Evolutionary conservation across 2,329 filamentous ascomycete species (phyloP).

Genomic region (Bipolaris bicolor): DNA sequence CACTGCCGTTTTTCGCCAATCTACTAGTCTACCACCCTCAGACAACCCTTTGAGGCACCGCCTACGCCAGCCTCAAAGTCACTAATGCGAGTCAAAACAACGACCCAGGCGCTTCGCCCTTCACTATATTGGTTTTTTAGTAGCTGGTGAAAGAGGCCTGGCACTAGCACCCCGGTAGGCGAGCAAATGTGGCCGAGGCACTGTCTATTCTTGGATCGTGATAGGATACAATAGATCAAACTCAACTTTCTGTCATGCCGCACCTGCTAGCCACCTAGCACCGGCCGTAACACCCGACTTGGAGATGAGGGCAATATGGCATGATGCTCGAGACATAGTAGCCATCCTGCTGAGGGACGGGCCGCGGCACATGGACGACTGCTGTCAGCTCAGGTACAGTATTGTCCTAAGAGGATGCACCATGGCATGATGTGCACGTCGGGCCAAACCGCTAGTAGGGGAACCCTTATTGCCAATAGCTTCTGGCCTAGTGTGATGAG

Average conservation of each 20-base stretch:
- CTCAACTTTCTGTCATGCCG: conserved; percentile 33
- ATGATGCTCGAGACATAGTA: conserved; percentile 3
- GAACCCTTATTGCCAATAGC: background rate
- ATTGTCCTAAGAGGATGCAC: background rate
- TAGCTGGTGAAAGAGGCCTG: conserved; percentile 30
- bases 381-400: conserved; percentile 12
- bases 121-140: conserved; percentile 30
- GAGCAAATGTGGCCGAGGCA: conserved; percentile 19
- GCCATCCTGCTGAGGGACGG: conserved; percentile 30
- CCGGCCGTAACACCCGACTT: conserved; percentile 7
- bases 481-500: conserved; percentile 38
- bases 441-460: background rate
- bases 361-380: conserved; percentile 30
- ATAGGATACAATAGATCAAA: conserved; percentile 36
- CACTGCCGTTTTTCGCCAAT: conserved; percentile 45
- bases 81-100: conserved; percentile 9
- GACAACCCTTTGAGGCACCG: conserved; percentile 21
- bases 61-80: conserved; percentile 15
- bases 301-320: conserved; percentile 8
- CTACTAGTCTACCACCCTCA: conserved; percentile 20
- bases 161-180: conserved; percentile 26
- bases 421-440: background rate
- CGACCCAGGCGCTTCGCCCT: conserved; percentile 22
- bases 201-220: conserved; percentile 25
- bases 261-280: conserved; percentile 19